Conservation (phyloP, 148 eudicot species). For the Polygonum aviculare region DNA sequence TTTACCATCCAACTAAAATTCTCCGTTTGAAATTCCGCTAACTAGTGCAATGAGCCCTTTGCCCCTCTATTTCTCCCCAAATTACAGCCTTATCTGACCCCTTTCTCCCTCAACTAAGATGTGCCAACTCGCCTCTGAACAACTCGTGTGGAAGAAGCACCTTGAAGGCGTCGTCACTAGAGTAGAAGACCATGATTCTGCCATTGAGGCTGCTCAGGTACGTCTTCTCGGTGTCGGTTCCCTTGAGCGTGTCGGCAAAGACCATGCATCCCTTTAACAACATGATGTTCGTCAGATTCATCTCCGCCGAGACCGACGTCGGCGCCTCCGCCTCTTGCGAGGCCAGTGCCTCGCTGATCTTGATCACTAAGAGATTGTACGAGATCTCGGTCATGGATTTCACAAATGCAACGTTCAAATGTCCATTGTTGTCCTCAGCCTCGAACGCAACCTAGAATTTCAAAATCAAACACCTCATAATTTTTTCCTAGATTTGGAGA, state of each 20-base stretch:
- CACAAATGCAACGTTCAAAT: slow-evolving; percentile 34
- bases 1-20: too few species aligned
- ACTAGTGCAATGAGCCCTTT: too few species aligned
- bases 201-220: slow-evolving; percentile 47
- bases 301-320: slow-evolving; percentile 46
- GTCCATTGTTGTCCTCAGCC: slow-evolving; percentile 36
- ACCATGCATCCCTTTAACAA: slow-evolving; percentile 75
- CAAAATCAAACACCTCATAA: too few species aligned
- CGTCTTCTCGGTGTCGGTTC: slow-evolving; percentile 40
- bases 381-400: slow-evolving; percentile 67
- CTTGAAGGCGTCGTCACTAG: slow-evolving; percentile 69
- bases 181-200: slow-evolving; percentile 72
- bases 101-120: too few species aligned
- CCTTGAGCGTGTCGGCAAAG: slow-evolving; percentile 62
- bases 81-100: too few species aligned
- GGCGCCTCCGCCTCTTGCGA: slow-evolving; percentile 65
- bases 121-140: too few species aligned
- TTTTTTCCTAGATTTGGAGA: too few species aligned
- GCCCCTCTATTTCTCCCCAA: too few species aligned
- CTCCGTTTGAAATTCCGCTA: too few species aligned
- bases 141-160: slow-evolving; percentile 49
- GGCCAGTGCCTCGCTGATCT: slow-evolving; percentile 47
- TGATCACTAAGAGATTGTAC: slow-evolving; percentile 68
- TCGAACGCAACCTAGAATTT: slow-evolving; percentile 47
- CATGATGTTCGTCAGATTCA: slow-evolving; percentile 61